phyloP scores from a whole-genome alignment of 805 yeast genomes.

The Nakazawaea holstii region DNA sequence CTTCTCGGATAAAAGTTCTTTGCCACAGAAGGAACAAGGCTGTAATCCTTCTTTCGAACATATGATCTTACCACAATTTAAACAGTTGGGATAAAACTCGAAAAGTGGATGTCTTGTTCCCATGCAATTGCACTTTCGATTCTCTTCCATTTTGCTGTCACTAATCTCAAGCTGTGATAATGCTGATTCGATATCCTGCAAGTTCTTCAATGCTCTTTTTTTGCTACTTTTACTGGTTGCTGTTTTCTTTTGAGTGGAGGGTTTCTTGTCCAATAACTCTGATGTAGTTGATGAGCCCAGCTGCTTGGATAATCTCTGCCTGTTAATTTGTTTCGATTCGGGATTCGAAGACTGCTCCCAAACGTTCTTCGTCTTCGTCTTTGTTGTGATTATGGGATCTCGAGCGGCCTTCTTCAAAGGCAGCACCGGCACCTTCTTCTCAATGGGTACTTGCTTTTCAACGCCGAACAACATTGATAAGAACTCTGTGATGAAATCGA shows the following conservation, averaged over 20 bases:
- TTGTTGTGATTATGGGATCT: neutral
- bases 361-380: slow-evolving; percentile 13
- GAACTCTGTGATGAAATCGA: slow-evolving; percentile 41
- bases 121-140: slow-evolving; percentile 65
- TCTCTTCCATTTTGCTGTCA: slow-evolving; percentile 6
- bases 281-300: slow-evolving; percentile 37
- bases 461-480: slow-evolving; percentile 31
- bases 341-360: slow-evolving; percentile 3
- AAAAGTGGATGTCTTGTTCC: slow-evolving; percentile 85
- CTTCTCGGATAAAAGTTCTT: slow-evolving; percentile 53
- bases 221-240: slow-evolving; percentile 29
- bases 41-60: slow-evolving; percentile 88
- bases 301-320: slow-evolving; percentile 11
- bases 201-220: slow-evolving; percentile 42
- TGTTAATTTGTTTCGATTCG: slow-evolving; percentile 12
- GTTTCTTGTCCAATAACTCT: slow-evolving; percentile 37
- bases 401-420: slow-evolving; percentile 11
- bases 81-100: slow-evolving; percentile 88
- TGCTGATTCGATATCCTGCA: slow-evolving; percentile 47
- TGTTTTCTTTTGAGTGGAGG: slow-evolving; percentile 22
- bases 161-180: slow-evolving; percentile 37
- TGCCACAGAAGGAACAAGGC: slow-evolving; percentile 81
- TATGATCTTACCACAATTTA: slow-evolving; percentile 90
- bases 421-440: slow-evolving; percentile 5
- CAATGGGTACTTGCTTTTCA: slow-evolving; percentile 2